Evolutionary conservation across 2,329 filamentous ascomycete species (phyloP).

Genomic region (Alternaria burnsii): DNA sequence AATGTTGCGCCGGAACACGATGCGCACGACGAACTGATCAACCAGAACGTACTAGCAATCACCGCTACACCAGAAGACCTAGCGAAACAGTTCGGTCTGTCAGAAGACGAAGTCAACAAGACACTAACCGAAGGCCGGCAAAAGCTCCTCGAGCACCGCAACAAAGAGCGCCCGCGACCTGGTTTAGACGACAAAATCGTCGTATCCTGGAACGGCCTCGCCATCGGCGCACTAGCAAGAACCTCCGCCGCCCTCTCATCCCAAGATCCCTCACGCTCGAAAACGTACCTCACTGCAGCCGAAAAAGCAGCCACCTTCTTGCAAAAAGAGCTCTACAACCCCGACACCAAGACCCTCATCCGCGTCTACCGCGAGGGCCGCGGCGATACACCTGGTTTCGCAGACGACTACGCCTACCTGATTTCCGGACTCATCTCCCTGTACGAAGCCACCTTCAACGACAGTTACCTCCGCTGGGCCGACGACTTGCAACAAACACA

Average conservation of each 20-base stretch:
- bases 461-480: slow-evolving; percentile 79
- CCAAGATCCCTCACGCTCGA: slow-evolving; percentile 65
- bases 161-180: slow-evolving; percentile 77
- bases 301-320: slow-evolving; percentile 76
- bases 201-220: slow-evolving; percentile 86
- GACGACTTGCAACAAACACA: slow-evolving; percentile 82
- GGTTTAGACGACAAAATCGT: slow-evolving; percentile 88
- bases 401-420: slow-evolving; percentile 93
- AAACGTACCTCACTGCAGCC: slow-evolving; percentile 71
- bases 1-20: slow-evolving; percentile 86
- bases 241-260: slow-evolving; percentile 72
- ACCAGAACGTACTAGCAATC: slow-evolving; percentile 86
- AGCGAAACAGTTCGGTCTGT: slow-evolving; percentile 76
- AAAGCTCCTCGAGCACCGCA: slow-evolving; percentile 75
- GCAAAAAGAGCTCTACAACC: slow-evolving; percentile 75
- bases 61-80: slow-evolving; percentile 73
- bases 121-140: slow-evolving; percentile 72
- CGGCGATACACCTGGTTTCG: slow-evolving; percentile 76
- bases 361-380: slow-evolving; percentile 76
- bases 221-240: slow-evolving; percentile 81
- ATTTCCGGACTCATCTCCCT: slow-evolving; percentile 83
- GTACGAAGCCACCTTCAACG: slow-evolving; percentile 82
- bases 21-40: slow-evolving; percentile 91
- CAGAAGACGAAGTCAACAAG: slow-evolving; percentile 71
- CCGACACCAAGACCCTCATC: slow-evolving; percentile 68